These are phyloP conservation scores for Metschnikowia chrysomelidarum DNA, from an alignment of 805 yeast genomes.

Conservation along the genomic window DNA sequence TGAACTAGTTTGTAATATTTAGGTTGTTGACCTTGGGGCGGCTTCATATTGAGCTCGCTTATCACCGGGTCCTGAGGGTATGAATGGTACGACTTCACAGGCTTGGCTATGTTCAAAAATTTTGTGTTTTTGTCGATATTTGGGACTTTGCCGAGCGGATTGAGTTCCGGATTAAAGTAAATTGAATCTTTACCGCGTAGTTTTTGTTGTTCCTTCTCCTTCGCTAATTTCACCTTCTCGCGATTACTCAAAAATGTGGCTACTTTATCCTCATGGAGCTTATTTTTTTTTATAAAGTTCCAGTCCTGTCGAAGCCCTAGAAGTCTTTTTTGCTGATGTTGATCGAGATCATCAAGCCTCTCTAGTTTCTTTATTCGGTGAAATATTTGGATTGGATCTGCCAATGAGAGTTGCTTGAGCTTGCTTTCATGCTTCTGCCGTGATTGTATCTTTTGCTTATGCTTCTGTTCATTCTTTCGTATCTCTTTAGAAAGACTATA, in stretches of 20 bases:
- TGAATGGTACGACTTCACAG: constrained; percentile 21
- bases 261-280: constrained; percentile 33
- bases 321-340: constrained; percentile 21
- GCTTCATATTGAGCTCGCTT: constrained; percentile 24
- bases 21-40: constrained; percentile 46
- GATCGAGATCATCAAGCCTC: constrained; percentile 12
- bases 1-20: constrained; percentile 43
- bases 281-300: constrained; percentile 33
- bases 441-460: constrained; percentile 34
- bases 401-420: constrained; percentile 24
- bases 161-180: constrained; percentile 66
- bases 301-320: constrained; percentile 38
- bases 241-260: constrained; percentile 22
- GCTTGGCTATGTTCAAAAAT: constrained; percentile 30
- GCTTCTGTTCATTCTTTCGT: constrained; percentile 34
- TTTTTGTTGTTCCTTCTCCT: constrained; percentile 20
- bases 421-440: constrained; percentile 34
- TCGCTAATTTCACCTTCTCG: constrained; percentile 19
- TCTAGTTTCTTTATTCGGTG: constrained; percentile 32
- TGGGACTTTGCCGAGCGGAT: constrained; percentile 59
- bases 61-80: constrained; percentile 32
- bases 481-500: constrained; percentile 40
- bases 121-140: constrained; percentile 1
- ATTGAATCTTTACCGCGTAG: constrained; percentile 49
- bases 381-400: constrained; percentile 36